phyloP scores from a whole-genome alignment of 495 filamentous ascomycete species.

The Penicillium manginii region DNA sequence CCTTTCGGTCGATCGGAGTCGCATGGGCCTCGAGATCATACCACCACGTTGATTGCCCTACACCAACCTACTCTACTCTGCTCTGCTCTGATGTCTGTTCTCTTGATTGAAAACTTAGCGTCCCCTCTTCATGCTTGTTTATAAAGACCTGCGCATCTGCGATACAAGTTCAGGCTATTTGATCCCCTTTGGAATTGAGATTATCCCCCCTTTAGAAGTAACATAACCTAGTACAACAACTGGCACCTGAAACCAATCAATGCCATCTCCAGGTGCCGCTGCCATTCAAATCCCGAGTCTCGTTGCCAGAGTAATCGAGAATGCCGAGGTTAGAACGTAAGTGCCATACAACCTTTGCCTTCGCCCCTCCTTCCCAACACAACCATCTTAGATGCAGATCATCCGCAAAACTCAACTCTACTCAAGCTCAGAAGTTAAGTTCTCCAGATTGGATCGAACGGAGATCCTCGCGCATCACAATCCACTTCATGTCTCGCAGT shows the following conservation, averaged over 20 bases:
- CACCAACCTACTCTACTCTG: background rate
- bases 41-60: too few species aligned
- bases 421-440: background rate
- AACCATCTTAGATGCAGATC: background rate
- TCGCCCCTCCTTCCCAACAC: background rate
- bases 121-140: constrained; percentile 23
- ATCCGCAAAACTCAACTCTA: background rate
- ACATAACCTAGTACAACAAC: background rate
- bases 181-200: background rate
- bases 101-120: constrained; percentile 29
- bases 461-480: background rate
- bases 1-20: background rate
- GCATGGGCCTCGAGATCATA: background rate
- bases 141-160: constrained; percentile 24
- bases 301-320: background rate
- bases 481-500: background rate
- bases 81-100: constrained; percentile 1
- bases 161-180: constrained; percentile 12
- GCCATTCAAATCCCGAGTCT: background rate
- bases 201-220: background rate
- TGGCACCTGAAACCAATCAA: background rate
- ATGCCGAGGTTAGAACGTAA: background rate
- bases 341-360: background rate
- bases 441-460: background rate
- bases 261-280: background rate